Percentiles rank a stretch among this genome's conserved stretches.
phyloP scores from a whole-genome alignment of 371 early-diverging fungal species.

The Fennellomyces sp. region DNA sequence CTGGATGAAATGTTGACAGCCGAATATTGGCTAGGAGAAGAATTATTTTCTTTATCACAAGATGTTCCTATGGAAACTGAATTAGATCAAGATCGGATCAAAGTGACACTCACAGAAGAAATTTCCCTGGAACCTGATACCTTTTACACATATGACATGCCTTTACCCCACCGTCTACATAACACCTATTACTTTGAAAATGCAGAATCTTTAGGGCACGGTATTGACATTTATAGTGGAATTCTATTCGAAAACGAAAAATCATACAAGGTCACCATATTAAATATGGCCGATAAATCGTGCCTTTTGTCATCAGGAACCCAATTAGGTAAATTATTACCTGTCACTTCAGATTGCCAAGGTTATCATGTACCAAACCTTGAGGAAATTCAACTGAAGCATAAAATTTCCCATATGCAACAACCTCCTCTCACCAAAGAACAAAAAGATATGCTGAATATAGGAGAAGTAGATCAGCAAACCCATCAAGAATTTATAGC shows the following conservation, averaged over 20 bases:
- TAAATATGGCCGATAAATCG: too few relatives aligned
- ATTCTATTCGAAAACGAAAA: neutral
- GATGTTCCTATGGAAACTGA: neutral
- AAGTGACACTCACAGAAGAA: neutral
- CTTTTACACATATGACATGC: neutral
- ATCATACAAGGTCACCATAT: neutral
- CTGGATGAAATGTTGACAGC: neutral
- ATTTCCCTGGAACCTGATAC: neutral
- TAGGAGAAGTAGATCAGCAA: too few relatives aligned
- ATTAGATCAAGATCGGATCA: neutral
- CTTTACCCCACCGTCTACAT: neutral
- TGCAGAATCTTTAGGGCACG: neutral
- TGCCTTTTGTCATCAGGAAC: too few relatives aligned
- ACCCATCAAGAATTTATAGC: too few relatives aligned
- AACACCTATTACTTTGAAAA: neutral
- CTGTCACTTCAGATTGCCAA: too few relatives aligned
- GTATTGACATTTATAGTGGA: neutral
- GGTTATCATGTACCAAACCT: too few relatives aligned
- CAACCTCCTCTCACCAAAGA: too few relatives aligned
- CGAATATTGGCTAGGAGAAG: neutral
- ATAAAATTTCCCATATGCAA: too few relatives aligned
- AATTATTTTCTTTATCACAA: too few relatives aligned
- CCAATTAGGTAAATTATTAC: too few relatives aligned
- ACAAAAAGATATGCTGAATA: too few relatives aligned
- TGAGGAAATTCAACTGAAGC: too few relatives aligned